Base-by-base conservation (phyloP, 108 stramenopile genomes). In the Poteriospumella lacustris region DNA sequence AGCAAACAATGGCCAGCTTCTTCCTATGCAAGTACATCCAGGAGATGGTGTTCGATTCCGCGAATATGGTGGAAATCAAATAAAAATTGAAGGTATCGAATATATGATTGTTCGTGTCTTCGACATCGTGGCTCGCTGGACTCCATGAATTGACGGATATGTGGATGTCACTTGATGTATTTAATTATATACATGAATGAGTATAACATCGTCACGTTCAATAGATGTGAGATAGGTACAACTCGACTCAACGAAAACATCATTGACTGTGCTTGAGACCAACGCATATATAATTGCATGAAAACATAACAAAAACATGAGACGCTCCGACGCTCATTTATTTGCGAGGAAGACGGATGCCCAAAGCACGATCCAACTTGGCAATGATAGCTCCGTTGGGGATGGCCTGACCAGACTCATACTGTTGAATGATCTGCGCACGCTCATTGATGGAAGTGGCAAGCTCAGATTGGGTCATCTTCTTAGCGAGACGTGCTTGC, bases 361-460 rank as follows among this genome's bases (percentile, higher is more conserved):
- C 93, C 64, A 97, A 82, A 44, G 89, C 88, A 39, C 92, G 86
- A 82, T 97, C 96, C 68, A 97, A 76, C 80, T 96, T 96, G 68
- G 68, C 75, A 76, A 97, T 96, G 82, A 97, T 89, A 83, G 92
- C 92, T 38, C 89, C 91, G 86, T 97, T 96, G 39, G 96, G 96
- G 69, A 97, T 89, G 19, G 96, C 96, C 85, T 93, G 93, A 15
- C 96, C 96, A 42, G 83, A 87, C 80, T 97, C 96, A 85, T 97
- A 97, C 68, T 96, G 90, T 26, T 89, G 93, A n/a, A 97, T 89
- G 0, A 97, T 90, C 85, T 97, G 95, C 24, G 96, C 94, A 76
- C 95, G 95, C 82, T 95, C 94, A 80, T 97, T 97, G 72, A 96
- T 95, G 26, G 91, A 88, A 41, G 95, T 94, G 0, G 94, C 96